Percentiles rank a stretch among this genome's conserved stretches.
phyloP scores from a whole-genome alignment of 2,329 filamentous ascomycete genomes.

The Alternaria viburni region DNA sequence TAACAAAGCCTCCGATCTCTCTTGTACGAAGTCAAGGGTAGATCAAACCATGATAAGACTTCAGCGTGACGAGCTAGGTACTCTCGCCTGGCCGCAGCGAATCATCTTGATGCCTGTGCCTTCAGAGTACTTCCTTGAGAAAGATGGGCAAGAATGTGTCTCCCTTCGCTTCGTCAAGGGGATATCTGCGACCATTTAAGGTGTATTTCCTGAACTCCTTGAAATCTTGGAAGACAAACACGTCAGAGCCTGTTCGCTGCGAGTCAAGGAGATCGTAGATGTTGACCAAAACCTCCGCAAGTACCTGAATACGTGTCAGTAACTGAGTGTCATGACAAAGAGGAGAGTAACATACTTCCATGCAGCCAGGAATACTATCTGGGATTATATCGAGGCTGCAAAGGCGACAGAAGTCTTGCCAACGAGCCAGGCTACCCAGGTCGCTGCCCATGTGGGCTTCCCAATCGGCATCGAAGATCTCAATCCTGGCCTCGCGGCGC shows the following conservation, averaged over 20 bases:
- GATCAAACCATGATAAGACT: no score
- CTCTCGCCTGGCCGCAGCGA: neutral
- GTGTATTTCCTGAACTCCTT: neutral
- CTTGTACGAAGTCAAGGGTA: neutral
- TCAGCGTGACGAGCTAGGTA: no score
- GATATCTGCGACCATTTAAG: neutral
- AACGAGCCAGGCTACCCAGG: neutral
- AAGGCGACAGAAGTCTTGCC: conserved; percentile 16
- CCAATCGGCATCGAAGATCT: conserved; percentile 15
- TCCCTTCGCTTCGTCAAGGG: neutral
- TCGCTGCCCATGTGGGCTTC: conserved; percentile 10
- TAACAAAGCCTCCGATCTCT: no score
- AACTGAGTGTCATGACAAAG: no score
- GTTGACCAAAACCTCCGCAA: neutral
- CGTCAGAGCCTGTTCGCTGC: neutral
- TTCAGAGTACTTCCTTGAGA: neutral
- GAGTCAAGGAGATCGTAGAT: neutral
- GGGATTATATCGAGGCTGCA: conserved; percentile 6
- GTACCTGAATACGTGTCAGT: no score
- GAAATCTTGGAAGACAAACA: neutral
- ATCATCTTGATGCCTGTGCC: neutral
- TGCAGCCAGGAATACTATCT: conserved; percentile 5
- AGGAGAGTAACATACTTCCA: neutral
- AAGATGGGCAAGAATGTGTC: neutral
- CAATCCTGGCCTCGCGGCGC: neutral